Evolutionary conservation across 1,284 basidiomycete species (phyloP).

Genomic region (Schizophyllum amplum): DNA sequence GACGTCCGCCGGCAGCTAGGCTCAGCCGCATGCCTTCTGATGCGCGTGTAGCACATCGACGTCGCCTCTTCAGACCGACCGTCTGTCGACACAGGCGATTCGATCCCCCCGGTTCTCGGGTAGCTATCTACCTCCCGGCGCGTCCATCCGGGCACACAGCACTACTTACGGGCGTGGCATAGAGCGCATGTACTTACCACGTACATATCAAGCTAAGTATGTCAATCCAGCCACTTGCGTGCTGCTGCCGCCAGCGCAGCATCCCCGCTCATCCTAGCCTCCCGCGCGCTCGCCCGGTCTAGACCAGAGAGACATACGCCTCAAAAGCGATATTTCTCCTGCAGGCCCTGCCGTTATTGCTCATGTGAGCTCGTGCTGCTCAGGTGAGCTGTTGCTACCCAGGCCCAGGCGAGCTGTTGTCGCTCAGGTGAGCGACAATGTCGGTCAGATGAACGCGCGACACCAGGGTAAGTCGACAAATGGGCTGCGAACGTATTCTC

Average conservation of each 20-base stretch:
- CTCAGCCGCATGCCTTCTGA: conserved; percentile 50
- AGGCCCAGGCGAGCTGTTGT: too few relatives aligned
- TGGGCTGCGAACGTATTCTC: too few relatives aligned
- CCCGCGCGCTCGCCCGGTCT: too few relatives aligned
- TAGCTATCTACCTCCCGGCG: too few relatives aligned
- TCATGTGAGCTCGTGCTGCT: background rate
- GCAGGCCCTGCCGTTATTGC: background rate
- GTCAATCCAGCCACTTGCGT: background rate
- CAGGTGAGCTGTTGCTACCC: background rate
- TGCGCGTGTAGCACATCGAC: background rate
- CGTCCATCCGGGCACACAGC: too few relatives aligned
- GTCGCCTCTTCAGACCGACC: background rate
- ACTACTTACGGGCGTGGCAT: too few relatives aligned
- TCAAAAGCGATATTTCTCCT: background rate
- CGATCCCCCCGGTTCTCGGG: background rate
- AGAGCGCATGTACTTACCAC: too few relatives aligned
- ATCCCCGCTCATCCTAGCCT: background rate
- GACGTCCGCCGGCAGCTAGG: conserved; percentile 86
- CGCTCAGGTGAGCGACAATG: background rate
- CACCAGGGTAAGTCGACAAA: too few relatives aligned
- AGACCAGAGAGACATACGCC: too few relatives aligned
- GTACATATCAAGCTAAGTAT: background rate
- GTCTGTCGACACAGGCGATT: background rate
- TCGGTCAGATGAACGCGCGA: background rate
- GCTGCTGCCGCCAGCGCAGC: background rate